These are phyloP conservation scores for Acmispon strigosus DNA, from an alignment of 306 rosid genomes.

Conservation along the genomic window DNA sequence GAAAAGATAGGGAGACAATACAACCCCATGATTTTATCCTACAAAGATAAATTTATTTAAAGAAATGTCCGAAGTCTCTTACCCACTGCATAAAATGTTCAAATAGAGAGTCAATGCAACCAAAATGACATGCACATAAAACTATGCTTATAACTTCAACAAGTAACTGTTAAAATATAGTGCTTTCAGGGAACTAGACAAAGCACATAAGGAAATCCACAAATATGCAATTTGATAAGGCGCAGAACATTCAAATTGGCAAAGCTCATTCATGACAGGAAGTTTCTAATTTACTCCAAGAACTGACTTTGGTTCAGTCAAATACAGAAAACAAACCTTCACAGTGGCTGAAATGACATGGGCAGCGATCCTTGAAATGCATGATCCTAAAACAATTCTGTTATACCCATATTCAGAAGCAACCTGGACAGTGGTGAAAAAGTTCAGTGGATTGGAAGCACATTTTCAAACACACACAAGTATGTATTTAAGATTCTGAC, in stretches of 20 bases:
- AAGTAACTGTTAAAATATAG: not conserved
- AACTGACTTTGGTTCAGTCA: not conserved
- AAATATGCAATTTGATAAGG: no score
- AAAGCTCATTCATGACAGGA: not conserved
- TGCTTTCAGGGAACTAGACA: not conserved
- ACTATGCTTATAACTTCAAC: not conserved
- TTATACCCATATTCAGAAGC: constrained; percentile 76
- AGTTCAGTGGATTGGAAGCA: not conserved
- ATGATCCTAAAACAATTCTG: constrained; percentile 70
- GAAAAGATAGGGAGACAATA: not conserved
- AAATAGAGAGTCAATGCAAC: not conserved
- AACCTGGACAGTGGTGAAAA: constrained; percentile 25
- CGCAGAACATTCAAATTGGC: not conserved
- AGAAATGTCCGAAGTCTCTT: not conserved
- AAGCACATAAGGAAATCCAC: not conserved
- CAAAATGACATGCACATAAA: not conserved
- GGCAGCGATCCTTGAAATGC: constrained; percentile 81
- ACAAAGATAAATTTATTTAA: not conserved
- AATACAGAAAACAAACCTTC: constrained; percentile 47
- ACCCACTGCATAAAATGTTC: not conserved
- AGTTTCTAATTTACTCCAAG: not conserved
- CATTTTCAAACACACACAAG: not conserved
- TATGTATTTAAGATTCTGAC: not conserved
- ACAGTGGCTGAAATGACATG: constrained; percentile 82
- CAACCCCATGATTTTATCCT: not conserved